Base-by-base conservation (phyloP, 208 protist genomes). In the Spongospora subterranea region DNA sequence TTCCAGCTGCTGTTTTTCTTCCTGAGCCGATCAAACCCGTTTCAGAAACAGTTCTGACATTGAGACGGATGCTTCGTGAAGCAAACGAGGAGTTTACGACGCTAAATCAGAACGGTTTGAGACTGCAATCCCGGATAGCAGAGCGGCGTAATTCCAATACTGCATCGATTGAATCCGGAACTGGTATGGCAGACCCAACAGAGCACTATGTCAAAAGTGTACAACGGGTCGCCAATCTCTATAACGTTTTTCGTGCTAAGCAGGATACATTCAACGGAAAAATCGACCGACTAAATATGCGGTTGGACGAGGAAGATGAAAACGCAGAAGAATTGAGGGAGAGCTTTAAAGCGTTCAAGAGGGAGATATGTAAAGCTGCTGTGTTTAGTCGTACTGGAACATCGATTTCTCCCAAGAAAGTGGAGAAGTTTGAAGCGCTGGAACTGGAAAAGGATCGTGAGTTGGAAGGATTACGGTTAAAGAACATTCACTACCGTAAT, bases 401-500 rank as follows among this genome's bases (percentile, higher is more conserved):
- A 6, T 20, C 35, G 6, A 82, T 82, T 17, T 82, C 71, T 6
- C 6, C 35, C 17, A 82, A 95, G 54, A 93, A 94, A 40, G 93
- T 98, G 13, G 89, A 93, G 11, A 54, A 95, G 77, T 97, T 97
- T 92, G 91, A 97, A 0, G 91, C 95, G 39, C 88, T 88, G 29
- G 97, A 98, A 64, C 77, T 90, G 45, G 71, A 92, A 46, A 96
- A 97, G 93, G 95, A 97, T 45, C 71, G 90, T 29, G 92, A 96
- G 76, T 95, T 98, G 29, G 95, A 95, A 88, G 92, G 91, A 39
- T 93, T 96, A 17, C 96, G 97, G 45, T 95, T 98, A 29, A 95
- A 95, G 45, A 96, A 98, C 93, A 95, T 98, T 91, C 94, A 97
- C 46, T 94, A 98, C n/a, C 93, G 94, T 41, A 96, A 97, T 66